phyloP scores from a whole-genome alignment of 2,329 filamentous ascomycete species.

The Diplodia seriata region DNA sequence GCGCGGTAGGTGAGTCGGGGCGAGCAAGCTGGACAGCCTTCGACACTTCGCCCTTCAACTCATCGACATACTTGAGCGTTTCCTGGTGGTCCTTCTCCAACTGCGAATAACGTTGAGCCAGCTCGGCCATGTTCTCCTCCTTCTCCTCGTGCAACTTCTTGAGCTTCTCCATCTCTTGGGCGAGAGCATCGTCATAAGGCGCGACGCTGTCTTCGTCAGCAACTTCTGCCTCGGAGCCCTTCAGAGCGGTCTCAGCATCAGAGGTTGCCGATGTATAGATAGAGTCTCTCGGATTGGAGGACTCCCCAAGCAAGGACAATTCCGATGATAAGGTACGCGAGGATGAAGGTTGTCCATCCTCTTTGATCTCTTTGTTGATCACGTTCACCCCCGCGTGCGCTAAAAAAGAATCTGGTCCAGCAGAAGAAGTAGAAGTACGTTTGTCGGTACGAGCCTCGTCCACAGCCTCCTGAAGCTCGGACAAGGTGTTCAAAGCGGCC shows the following conservation, averaged over 20 bases:
- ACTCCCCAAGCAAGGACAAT: conserved; percentile 84
- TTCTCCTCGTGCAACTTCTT: conserved; percentile 76
- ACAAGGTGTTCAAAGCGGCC: conserved; percentile 79
- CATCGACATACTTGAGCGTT: conserved; percentile 84
- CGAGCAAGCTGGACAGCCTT: conserved; percentile 70
- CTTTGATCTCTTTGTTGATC: conserved; percentile 63
- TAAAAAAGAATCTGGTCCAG: conserved; percentile 81
- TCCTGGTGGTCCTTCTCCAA: conserved; percentile 83
- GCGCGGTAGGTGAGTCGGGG: conserved; percentile 69
- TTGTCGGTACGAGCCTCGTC: conserved; percentile 69
- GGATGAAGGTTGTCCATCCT: conserved; percentile 73
- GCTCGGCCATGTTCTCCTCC: conserved; percentile 73
- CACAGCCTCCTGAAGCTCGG: conserved; percentile 82
- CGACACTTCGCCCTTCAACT: conserved; percentile 84
- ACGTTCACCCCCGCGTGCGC: conserved; percentile 75
- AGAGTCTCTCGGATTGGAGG: conserved; percentile 51
- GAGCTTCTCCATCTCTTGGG: conserved; percentile 74
- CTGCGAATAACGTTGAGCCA: conserved; percentile 80
- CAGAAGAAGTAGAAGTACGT: conserved; percentile 56
- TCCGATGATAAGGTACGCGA: conserved; percentile 94
- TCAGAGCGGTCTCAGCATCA: conserved; percentile 59
- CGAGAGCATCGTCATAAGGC: conserved; percentile 46
- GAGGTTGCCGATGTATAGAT: conserved; percentile 62
- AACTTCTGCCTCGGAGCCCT: conserved; percentile 37
- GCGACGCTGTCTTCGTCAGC: conserved; percentile 34